Percentiles rank a stretch among this genome's conserved stretches.
Conservation (phyloP, 352 stramenopile species). For the Halophytophthora batemanensis region DNA sequence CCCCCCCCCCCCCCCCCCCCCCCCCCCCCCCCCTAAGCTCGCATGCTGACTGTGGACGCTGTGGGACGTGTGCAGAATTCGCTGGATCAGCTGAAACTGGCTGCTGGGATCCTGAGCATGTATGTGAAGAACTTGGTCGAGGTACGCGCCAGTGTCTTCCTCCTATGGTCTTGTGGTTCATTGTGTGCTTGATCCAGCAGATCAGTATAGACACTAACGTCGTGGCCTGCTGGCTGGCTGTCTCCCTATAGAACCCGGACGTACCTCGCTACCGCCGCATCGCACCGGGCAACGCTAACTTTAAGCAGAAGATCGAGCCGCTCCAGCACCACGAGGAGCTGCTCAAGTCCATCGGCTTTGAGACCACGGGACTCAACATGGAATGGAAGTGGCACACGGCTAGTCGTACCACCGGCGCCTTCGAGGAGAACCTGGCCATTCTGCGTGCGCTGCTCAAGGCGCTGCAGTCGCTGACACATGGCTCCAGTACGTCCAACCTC, state of each 20-base stretch:
- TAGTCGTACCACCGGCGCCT: conserved; percentile 52
- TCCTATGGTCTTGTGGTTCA: not conserved
- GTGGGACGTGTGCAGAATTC: conserved; percentile 44
- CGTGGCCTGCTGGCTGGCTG: too few species aligned
- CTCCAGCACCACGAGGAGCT: conserved; percentile 76
- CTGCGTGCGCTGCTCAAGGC: conserved; percentile 56
- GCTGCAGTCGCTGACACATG: conserved; percentile 50
- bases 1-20: too few species aligned
- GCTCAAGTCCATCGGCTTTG: conserved; percentile 76
- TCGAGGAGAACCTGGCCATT: conserved; percentile 67
- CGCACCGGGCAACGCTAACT: conserved; percentile 72
- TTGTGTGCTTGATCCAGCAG: not conserved
- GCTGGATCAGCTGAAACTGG: conserved; percentile 63
- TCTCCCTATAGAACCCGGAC: conserved; percentile 57
- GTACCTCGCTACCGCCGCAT: conserved; percentile 81
- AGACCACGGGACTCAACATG: conserved; percentile 70
- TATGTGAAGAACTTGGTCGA: conserved; percentile 86
- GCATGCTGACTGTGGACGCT: conserved; percentile 2
- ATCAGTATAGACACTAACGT: not conserved
- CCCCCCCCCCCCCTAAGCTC: too few species aligned
- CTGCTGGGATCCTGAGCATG: conserved; percentile 74
- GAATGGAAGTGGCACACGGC: conserved; percentile 82
- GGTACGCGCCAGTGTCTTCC: conserved; percentile 23
- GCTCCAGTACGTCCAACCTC: conserved; percentile 34
- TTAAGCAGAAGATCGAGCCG: conserved; percentile 83